Percentiles rank a stretch among this genome's conserved stretches.
These are phyloP conservation scores for Atractiella rhizophila DNA, from an alignment of 768 basidiomycete species.

Conservation along the genomic window DNA sequence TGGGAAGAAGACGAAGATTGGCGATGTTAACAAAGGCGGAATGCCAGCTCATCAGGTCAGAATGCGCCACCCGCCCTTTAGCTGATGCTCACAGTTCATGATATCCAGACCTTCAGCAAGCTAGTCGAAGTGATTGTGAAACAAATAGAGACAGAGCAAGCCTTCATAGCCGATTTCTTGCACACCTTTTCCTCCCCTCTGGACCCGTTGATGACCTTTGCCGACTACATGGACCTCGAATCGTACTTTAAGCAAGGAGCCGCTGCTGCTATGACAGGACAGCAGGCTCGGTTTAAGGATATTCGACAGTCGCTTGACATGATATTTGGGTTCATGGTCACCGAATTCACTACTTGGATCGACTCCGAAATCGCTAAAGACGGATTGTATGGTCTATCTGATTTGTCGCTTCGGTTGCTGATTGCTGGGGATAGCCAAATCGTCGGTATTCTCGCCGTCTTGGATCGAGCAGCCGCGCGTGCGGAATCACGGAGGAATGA, in stretches of 20 bases:
- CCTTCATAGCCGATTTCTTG: slow-evolving; percentile 72
- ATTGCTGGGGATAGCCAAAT: slow-evolving; percentile 37
- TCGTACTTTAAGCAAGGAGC: slow-evolving; percentile 85
- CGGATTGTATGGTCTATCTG: slow-evolving; percentile 33
- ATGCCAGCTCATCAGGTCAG: slow-evolving; percentile 46
- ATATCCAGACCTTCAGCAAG: slow-evolving; percentile 39
- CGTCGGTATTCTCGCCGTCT: slow-evolving; percentile 48
- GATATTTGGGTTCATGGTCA: slow-evolving; percentile 75
- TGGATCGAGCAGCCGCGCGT: slow-evolving; percentile 52
- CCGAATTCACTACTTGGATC: slow-evolving; percentile 60
- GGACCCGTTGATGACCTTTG: slow-evolving; percentile 40
- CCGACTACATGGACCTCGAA: slow-evolving; percentile 81
- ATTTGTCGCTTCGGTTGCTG: background rate
- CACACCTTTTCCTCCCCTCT: slow-evolving; percentile 31
- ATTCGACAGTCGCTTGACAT: slow-evolving; percentile 74
- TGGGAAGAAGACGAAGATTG: slow-evolving; percentile 16
- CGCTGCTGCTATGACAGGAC: slow-evolving; percentile 38
- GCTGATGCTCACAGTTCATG: background rate
- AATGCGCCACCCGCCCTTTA: background rate
- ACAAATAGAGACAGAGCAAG: slow-evolving; percentile 55
- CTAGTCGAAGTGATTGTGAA: slow-evolving; percentile 50
- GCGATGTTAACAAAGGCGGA: slow-evolving; percentile 30
- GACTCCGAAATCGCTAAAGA: slow-evolving; percentile 54
- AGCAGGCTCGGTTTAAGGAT: slow-evolving; percentile 22
- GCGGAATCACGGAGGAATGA: slow-evolving; percentile 54